These are phyloP conservation scores for Aspergillus flavus DNA, from an alignment of 2,329 filamentous ascomycete genomes.

Conservation along the genomic window DNA sequence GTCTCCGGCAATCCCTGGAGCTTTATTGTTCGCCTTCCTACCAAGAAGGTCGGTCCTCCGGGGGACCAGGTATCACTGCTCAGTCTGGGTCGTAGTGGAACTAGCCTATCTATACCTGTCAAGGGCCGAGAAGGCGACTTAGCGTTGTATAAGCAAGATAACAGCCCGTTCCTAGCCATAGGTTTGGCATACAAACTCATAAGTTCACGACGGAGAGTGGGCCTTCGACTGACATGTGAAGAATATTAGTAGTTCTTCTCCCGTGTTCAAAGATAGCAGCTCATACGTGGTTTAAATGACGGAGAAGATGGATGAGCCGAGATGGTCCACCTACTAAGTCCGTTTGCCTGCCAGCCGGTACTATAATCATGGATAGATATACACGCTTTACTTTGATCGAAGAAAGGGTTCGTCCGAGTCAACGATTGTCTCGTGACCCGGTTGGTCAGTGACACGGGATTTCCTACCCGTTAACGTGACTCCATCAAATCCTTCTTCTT, in stretches of 20 bases:
- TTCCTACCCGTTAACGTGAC: background rate
- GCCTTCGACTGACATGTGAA: background rate
- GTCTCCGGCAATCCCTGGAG: background rate
- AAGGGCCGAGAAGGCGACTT: background rate
- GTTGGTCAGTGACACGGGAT: background rate
- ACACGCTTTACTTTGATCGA: background rate
- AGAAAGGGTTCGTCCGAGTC: background rate
- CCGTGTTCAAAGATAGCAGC: background rate
- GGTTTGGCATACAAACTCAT: background rate
- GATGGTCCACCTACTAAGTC: background rate
- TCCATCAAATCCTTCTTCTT: no score
- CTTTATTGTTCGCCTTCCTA: background rate
- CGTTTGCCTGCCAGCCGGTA: background rate
- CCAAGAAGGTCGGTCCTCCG: background rate
- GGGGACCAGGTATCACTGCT: background rate
- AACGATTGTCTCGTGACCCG: background rate
- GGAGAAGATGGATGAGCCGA: background rate
- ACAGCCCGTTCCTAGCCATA: background rate
- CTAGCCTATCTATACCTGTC: background rate
- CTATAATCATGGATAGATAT: background rate
- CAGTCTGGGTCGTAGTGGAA: background rate
- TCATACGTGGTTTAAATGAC: constrained; percentile 2
- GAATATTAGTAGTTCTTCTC: background rate
- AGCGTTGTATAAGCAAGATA: background rate
- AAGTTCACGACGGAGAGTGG: background rate